These are phyloP conservation scores for Eragrostis tef DNA, from an alignment of 202 grass and related monocot species.

Conservation along the genomic window DNA sequence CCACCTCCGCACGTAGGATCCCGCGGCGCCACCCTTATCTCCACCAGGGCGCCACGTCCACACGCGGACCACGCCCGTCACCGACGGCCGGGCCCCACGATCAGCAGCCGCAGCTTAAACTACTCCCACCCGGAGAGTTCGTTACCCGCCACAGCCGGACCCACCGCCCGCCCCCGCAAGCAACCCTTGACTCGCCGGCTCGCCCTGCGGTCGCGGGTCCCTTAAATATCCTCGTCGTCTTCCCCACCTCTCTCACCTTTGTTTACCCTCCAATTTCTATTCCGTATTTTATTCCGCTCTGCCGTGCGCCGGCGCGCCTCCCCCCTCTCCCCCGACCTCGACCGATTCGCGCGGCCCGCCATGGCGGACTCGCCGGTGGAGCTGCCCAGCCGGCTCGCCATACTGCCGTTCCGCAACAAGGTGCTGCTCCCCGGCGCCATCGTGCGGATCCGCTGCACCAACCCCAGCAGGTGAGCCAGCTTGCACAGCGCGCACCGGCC, in stretches of 20 bases:
- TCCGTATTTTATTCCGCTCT: conserved; percentile 2
- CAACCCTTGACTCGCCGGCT: conserved; percentile 38
- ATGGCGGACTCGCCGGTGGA: conserved; percentile 82
- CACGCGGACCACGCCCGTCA: background rate
- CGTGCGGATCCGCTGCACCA: conserved; percentile 95
- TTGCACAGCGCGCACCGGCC: background rate
- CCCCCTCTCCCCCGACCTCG: background rate
- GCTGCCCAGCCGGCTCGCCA: conserved; percentile 80
- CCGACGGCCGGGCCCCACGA: conserved; percentile 6
- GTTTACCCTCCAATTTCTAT: background rate
- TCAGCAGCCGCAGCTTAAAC: background rate
- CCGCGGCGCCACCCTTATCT: conserved; percentile 7
- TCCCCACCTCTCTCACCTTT: conserved; percentile 28
- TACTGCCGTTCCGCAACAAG: conserved; percentile 96
- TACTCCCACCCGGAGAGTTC: background rate
- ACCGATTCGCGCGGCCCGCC: conserved; percentile 26
- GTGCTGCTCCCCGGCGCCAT: conserved; percentile 92
- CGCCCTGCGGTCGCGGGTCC: background rate
- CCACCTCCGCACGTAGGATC: background rate
- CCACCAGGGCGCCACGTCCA: conserved; percentile 35
- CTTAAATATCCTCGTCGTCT: conserved; percentile 55
- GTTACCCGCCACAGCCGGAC: background rate
- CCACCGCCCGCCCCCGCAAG: conserved; percentile 20
- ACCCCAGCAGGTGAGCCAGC: conserved; percentile 62
- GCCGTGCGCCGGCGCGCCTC: conserved; percentile 18